Percentiles rank a stretch among this genome's conserved stretches.
Conservation (phyloP, 495 filamentous ascomycete species). For the Neurospora hispaniola region DNA sequence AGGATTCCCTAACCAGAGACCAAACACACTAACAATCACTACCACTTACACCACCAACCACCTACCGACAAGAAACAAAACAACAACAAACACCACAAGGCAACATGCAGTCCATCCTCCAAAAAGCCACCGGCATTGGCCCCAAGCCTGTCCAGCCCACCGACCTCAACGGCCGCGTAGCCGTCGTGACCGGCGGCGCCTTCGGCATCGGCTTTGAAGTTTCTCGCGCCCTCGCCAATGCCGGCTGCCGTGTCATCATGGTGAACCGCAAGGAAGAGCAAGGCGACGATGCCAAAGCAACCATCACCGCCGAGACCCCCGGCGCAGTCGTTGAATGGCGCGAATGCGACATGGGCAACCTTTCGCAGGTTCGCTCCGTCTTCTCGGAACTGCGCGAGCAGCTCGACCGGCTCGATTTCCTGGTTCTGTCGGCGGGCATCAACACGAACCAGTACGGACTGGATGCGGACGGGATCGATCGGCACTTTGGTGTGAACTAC, state of each 20-base stretch:
- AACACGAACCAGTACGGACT: slow-evolving; percentile 33
- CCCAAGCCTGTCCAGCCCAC: slow-evolving; percentile 16
- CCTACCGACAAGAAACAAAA: not conserved
- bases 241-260: slow-evolving; percentile 26
- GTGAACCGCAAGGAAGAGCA: slow-evolving; percentile 33
- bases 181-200: slow-evolving; percentile 46
- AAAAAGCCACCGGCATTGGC: slow-evolving; percentile 16
- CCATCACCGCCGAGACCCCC: slow-evolving; percentile 21
- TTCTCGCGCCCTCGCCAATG: slow-evolving; percentile 27
- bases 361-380: slow-evolving; percentile 28
- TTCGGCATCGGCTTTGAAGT: slow-evolving; percentile 45
- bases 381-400: slow-evolving; percentile 20
- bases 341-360: slow-evolving; percentile 32
- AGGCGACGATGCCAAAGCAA: slow-evolving; percentile 25
- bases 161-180: slow-evolving; percentile 29
- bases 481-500: slow-evolving; percentile 42
- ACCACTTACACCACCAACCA: not conserved
- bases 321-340: slow-evolving; percentile 30
- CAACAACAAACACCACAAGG: not conserved
- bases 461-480: slow-evolving; percentile 35
- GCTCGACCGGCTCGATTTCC: slow-evolving; percentile 31
- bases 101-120: slow-evolving; percentile 19
- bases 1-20: not conserved
- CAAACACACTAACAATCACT: not conserved
- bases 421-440: slow-evolving; percentile 41